Evolutionary conservation across 805 yeast species (phyloP), one percentile per base, ranked within the genome.

Genomic region (Candida mattraensis): DNA sequence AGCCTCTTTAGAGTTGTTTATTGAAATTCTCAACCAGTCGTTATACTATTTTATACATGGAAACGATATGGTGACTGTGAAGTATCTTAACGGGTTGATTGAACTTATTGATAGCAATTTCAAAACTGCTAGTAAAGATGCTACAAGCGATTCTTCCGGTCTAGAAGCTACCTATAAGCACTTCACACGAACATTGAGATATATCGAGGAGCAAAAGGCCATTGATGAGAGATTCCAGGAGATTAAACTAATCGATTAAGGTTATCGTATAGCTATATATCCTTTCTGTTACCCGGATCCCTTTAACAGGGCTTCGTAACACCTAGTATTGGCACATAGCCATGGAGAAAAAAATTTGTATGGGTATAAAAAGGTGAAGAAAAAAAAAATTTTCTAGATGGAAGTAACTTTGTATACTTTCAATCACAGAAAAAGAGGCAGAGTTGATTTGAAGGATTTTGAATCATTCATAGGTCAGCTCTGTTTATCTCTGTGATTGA

Each of bases 11-110:
- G 91, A 87, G 60, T 68, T 93, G 37, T 89, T 91, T 65, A 81
- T 91, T 28, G 98, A 93, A 63, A 87, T 93, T 14, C 67, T 93
- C 46, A 87, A 87, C 64, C 76, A 87, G 44, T 87, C 95, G 44
- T 62, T 91, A 23, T 87, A 88, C 54, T 93, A 83, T 60, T 83
- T 84, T 58, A 82, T 85, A 36, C 89, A 83, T 50, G 95, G 93
- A 3, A 83, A 80, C 48, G 74, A 72, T 30, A 64, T 75, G 48
- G 78, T 91, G 19, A 83, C 84, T 26, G 69, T 80, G 25, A 76
- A 78, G 50, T 87, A 87, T 53, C 78, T 91, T 53, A 87, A 85
- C 52, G 95, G 96, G 7, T 66, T 93, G 44, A 83, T 93, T 38
- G 95, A 87, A 47, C 69, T 93, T 51, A 87, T 89, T 32, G 72